phyloP scores from a whole-genome alignment of 2,329 filamentous ascomycete genomes.

The Cladosporium phlei region DNA sequence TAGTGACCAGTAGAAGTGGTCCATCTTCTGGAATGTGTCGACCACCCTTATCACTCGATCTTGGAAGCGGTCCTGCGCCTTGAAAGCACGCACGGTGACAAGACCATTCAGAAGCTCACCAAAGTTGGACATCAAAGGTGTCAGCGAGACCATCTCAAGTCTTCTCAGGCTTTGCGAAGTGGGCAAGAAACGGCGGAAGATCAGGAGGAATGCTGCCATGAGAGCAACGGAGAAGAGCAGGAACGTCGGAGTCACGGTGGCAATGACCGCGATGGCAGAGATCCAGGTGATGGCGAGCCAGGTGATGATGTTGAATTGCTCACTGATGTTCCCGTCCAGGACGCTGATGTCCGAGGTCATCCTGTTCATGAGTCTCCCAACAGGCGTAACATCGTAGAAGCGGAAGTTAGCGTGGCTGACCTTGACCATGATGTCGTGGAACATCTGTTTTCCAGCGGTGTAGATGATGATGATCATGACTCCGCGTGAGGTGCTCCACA shows the following conservation, averaged over 20 bases:
- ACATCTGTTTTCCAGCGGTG: constrained; percentile 69
- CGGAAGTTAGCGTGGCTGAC: constrained; percentile 80
- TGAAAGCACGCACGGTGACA: constrained; percentile 80
- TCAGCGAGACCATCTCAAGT: constrained; percentile 84
- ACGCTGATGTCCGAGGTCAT: constrained; percentile 87
- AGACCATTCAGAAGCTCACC: constrained; percentile 80
- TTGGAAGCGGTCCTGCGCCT: constrained; percentile 73
- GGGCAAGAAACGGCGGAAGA: constrained; percentile 74
- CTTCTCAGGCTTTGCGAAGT: constrained; percentile 77
- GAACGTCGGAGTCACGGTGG: constrained; percentile 71
- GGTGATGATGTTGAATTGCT: constrained; percentile 65
- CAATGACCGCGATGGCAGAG: constrained; percentile 71
- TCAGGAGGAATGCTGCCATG: constrained; percentile 63
- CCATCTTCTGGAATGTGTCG: constrained; percentile 87
- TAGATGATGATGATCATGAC: constrained; percentile 75
- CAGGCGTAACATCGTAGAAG: constrained; percentile 85
- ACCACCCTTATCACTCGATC: constrained; percentile 73
- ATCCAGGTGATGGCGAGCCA: constrained; percentile 67
- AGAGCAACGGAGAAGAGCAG: constrained; percentile 66
- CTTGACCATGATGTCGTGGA: constrained; percentile 64
- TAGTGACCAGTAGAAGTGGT: constrained; percentile 89
- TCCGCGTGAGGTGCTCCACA: constrained; percentile 58
- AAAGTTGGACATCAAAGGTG: constrained; percentile 87
- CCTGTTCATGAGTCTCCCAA: constrained; percentile 86
- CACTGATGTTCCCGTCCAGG: constrained; percentile 78